These are phyloP conservation scores for Leptomonas seymouri DNA, from an alignment of 208 protist genomes.

Conservation along the genomic window DNA sequence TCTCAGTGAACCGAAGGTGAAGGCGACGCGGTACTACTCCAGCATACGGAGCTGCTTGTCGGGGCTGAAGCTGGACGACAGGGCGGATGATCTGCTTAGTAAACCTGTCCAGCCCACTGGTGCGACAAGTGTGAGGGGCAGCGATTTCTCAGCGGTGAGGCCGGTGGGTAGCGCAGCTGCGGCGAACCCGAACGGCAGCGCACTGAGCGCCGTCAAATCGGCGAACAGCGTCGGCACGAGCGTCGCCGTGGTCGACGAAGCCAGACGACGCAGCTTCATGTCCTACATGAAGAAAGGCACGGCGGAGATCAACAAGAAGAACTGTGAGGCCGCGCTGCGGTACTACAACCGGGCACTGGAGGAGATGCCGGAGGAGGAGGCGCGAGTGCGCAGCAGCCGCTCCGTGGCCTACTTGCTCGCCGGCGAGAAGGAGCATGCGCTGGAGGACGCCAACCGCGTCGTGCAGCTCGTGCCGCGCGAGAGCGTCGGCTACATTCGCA, in stretches of 20 bases:
- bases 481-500: constrained; percentile 78
- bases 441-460: constrained; percentile 64
- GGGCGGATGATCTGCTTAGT: constrained; percentile 25
- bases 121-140: constrained; percentile 6
- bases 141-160: background rate
- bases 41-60: constrained; percentile 34
- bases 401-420: constrained; percentile 68
- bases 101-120: constrained; percentile 20
- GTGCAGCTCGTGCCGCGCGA: constrained; percentile 53
- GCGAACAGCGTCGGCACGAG: constrained; percentile 3
- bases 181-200: background rate
- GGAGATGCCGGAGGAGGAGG: constrained; percentile 62
- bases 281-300: constrained; percentile 69
- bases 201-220: background rate
- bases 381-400: constrained; percentile 67
- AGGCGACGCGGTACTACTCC: constrained; percentile 67
- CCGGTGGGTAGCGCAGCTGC: constrained; percentile 2
- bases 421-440: constrained; percentile 48
- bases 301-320: constrained; percentile 45
- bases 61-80: constrained; percentile 27
- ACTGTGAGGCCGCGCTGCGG: constrained; percentile 60
- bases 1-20: constrained; percentile 81
- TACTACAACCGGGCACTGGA: constrained; percentile 76
- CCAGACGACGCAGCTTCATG: constrained; percentile 39
- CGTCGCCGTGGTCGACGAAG: constrained; percentile 14